Evolutionary conservation across 306 rosid genomes (phyloP), one percentile per base, ranked within the genome.

Genomic region (Inga laurina): DNA sequence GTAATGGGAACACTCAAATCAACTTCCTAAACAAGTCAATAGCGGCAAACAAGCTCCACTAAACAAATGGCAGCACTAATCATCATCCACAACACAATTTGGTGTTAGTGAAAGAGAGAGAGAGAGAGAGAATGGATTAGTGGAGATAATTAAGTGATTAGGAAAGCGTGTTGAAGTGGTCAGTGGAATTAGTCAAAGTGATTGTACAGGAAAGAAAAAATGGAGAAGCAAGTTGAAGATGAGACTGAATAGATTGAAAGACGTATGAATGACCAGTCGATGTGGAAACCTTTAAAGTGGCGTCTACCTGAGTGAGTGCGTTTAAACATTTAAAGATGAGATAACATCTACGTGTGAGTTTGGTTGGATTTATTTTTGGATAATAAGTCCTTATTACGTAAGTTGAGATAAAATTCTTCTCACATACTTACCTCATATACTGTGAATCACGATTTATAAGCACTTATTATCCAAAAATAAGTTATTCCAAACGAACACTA

Each of bases 171-270:
- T 18, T 64, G 48, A 76, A 79, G 76, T 37, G 61, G 21, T 67
- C 18, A 80, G 81, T 83, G 87, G 84, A 77, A 57, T 43, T 81
- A 78, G 72, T 83, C 87, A 81, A 75, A 43, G 82, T 81, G 72
- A 12, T 49, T 8, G 7, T 8, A 30, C 3, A 21, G 61, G 45
- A 79, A 61, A 82, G 59, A 35, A 79, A 61, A 82, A 65, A 49
- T 1, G 49, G 1, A 0, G 14, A 32, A 41, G 48, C 35, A 80
- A 83, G 80, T 85, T 85, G 62, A 48, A 83, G 22, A 0, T 76
- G 81, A 88, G 13, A 22, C 10, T 59, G 66, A 59, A 74, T 83
- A 77, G 89, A 81, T 48, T 78, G 86, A 78, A 83, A 39, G 87
- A 83, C 82, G 49, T 72, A 30, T 45, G 76, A 78, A 81, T 74